phyloP scores from a whole-genome alignment of 176 grass and related monocot species.

The Aegilops speltoides region DNA sequence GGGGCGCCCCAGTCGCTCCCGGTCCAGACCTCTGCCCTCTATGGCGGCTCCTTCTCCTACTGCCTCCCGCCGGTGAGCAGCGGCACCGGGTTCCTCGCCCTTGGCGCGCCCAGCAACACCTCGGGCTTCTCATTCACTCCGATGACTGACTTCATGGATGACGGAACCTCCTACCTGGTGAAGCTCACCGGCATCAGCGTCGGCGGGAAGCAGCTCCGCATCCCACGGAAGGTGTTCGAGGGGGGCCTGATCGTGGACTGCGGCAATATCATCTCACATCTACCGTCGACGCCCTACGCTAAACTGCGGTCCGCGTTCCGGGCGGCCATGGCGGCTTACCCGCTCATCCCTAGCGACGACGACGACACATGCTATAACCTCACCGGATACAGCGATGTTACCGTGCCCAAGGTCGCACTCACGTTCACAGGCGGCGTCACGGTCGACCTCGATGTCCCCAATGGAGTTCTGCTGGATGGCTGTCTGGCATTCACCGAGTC shows the following conservation, averaged over 20 bases:
- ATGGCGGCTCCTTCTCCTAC: conserved; percentile 45
- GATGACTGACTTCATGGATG: neutral
- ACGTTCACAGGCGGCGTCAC: conserved; percentile 37
- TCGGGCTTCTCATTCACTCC: conserved; percentile 44
- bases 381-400: conserved; percentile 28
- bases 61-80: conserved; percentile 57
- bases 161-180: conserved; percentile 49
- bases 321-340: conserved; percentile 41
- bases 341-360: neutral
- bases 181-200: conserved; percentile 49
- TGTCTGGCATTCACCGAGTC: conserved; percentile 59
- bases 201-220: conserved; percentile 30
- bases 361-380: conserved; percentile 62
- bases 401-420: conserved; percentile 41
- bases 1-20: conserved; percentile 38
- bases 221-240: conserved; percentile 34
- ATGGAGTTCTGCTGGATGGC: conserved; percentile 42
- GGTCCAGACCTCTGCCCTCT: neutral
- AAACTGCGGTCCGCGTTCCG: conserved; percentile 48
- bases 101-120: conserved; percentile 10
- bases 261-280: conserved; percentile 44
- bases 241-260: conserved; percentile 62
- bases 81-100: conserved; percentile 49
- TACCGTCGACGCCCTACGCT: conserved; percentile 47
- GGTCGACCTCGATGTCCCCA: conserved; percentile 32